Conservation (phyloP, 257 asterid species). For the Capsicum rhomboideum region DNA sequence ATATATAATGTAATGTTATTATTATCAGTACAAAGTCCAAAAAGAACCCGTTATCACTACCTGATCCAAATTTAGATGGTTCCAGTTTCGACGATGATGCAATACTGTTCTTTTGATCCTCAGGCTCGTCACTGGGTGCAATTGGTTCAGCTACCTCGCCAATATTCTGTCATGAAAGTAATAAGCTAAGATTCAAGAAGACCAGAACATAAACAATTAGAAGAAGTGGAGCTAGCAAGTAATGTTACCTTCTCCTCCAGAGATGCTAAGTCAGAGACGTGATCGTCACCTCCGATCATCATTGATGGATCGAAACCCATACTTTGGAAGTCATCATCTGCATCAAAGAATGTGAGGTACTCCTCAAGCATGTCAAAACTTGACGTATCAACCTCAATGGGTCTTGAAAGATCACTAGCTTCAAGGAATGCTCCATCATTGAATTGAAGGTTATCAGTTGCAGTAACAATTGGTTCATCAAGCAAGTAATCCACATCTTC, state of each 20-base stretch:
- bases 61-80: slow-evolving; percentile 40
- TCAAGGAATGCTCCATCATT: slow-evolving; percentile 61
- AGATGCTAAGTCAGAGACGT: slow-evolving; percentile 21
- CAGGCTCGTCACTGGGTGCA: slow-evolving; percentile 16
- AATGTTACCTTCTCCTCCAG: slow-evolving; percentile 33
- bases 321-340: slow-evolving; percentile 30
- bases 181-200: background rate
- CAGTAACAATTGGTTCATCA: slow-evolving; percentile 55
- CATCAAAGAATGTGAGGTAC: slow-evolving; percentile 55
- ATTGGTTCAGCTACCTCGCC: slow-evolving; percentile 17
- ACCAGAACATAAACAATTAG: background rate
- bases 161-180: slow-evolving; percentile 32
- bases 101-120: slow-evolving; percentile 8
- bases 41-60: slow-evolving; percentile 14
- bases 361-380: slow-evolving; percentile 58
- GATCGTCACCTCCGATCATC: slow-evolving; percentile 30
- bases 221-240: background rate
- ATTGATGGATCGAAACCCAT: slow-evolving; percentile 31
- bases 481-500: slow-evolving; percentile 50
- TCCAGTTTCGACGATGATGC: slow-evolving; percentile 40
- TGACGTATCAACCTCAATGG: slow-evolving; percentile 34
- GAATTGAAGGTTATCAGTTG: slow-evolving; percentile 33
- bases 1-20: background rate
- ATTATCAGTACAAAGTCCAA: background rate
- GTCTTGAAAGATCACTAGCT: slow-evolving; percentile 62